Evolutionary conservation across 2,329 filamentous ascomycete genomes (phyloP).

Genomic region (Aspergillus transmontanensis): DNA sequence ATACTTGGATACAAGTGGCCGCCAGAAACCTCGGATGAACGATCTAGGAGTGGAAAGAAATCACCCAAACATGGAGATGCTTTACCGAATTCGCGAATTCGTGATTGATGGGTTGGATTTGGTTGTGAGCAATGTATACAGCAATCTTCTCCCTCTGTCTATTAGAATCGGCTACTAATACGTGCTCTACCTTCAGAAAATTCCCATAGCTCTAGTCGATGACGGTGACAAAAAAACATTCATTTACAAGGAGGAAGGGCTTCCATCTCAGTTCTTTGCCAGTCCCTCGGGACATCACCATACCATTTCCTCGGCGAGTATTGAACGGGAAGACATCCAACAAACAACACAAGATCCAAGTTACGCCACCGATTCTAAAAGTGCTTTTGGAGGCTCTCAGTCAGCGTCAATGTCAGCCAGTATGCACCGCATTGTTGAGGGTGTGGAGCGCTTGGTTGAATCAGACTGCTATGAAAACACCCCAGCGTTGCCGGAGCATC

Average conservation of each 20-base stretch:
- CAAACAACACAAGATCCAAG: constrained; percentile 28
- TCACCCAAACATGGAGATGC: constrained; percentile 65
- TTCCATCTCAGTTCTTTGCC: constrained; percentile 53
- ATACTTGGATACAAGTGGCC: constrained; percentile 51
- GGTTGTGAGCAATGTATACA: constrained; percentile 50
- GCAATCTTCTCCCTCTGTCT: constrained; percentile 13
- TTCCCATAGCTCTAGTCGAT: constrained; percentile 52
- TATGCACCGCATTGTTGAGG: constrained; percentile 44
- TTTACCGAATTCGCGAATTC: constrained; percentile 66
- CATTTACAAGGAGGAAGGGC: constrained; percentile 55
- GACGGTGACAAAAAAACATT: constrained; percentile 50
- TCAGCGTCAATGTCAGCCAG: constrained; percentile 48
- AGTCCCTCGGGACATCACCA: constrained; percentile 47
- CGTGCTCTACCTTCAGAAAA: constrained; percentile 35
- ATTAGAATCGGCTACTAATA: constrained; percentile 19
- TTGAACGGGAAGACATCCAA: constrained; percentile 45
- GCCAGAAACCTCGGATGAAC: constrained; percentile 55
- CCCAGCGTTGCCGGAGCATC: constrained; percentile 28
- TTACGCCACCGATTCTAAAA: constrained; percentile 31
- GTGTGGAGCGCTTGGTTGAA: constrained; percentile 42
- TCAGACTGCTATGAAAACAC: constrained; percentile 43
- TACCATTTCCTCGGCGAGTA: constrained; percentile 41
- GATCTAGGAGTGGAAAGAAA: constrained; percentile 55
- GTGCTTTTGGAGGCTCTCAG: constrained; percentile 46
- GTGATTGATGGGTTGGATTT: constrained; percentile 63